Evolutionary conservation across 1,139 yeast species (phyloP).

Genomic region (Blastobotrys indianensis): DNA sequence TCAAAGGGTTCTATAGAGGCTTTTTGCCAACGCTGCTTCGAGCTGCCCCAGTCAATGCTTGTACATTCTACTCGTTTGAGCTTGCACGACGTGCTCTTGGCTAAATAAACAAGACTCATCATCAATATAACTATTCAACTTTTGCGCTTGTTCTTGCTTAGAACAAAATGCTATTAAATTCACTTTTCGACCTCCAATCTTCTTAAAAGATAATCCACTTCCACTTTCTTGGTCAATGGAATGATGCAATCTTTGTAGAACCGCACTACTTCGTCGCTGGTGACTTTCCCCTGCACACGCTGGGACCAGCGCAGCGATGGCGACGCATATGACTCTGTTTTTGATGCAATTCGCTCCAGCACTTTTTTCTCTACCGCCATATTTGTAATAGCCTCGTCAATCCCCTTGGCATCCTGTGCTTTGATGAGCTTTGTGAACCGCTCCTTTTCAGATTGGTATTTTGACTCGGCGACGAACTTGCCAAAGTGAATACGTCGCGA

Average conservation of each 20-base stretch:
- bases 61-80: conserved; percentile 90
- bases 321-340: conserved; percentile 86
- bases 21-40: conserved; percentile 84
- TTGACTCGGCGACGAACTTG: conserved; percentile 94
- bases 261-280: conserved; percentile 72
- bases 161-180: not conserved
- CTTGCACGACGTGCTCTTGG: conserved; percentile 48
- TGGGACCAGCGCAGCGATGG: conserved; percentile 69
- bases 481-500: conserved; percentile 97
- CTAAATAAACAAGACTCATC: conserved; percentile 2
- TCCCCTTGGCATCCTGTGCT: conserved; percentile 61
- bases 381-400: conserved; percentile 79
- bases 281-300: conserved; percentile 66
- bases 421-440: conserved; percentile 58
- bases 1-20: conserved; percentile 78
- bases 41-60: conserved; percentile 97
- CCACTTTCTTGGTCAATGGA: conserved; percentile 91
- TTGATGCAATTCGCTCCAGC: conserved; percentile 65
- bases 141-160: not conserved
- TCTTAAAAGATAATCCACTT: conserved; percentile 80
- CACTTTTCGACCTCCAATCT: conserved; percentile 54
- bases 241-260: conserved; percentile 85
- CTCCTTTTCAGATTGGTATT: conserved; percentile 65
- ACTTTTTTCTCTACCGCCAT: conserved; percentile 80
- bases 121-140: not conserved